Evolutionary conservation across 805 yeast genomes (phyloP).

Genomic region (Sugiyamaella mastotermitis): DNA sequence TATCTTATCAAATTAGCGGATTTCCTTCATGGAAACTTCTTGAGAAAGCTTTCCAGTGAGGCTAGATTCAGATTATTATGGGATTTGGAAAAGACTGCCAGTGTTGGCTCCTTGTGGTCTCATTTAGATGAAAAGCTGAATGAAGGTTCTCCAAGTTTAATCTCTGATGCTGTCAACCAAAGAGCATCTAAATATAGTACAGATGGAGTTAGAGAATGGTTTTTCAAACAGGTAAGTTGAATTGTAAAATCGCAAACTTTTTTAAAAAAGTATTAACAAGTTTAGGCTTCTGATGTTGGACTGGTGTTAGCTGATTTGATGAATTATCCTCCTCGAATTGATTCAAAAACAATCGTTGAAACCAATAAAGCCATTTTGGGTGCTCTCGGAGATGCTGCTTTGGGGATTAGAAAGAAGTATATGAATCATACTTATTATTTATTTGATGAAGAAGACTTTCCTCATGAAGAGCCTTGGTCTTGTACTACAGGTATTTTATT

Average conservation of each 20-base stretch:
- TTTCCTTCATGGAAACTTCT: constrained; percentile 43
- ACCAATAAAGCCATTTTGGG: constrained; percentile 14
- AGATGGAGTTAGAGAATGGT: too few species aligned
- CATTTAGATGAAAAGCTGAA: constrained; percentile 13
- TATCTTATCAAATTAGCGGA: constrained; percentile 40
- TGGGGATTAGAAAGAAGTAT: constrained; percentile 12
- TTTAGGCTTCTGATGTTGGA: too few species aligned
- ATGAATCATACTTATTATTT: constrained; percentile 16
- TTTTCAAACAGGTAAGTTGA: too few species aligned
- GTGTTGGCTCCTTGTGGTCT: constrained; percentile 42
- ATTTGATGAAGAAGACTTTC: constrained; percentile 5
- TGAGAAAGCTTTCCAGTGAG: constrained; percentile 29
- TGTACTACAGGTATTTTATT: constrained; percentile 19
- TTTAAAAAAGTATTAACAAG: too few species aligned
- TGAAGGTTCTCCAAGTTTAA: constrained; percentile 2
- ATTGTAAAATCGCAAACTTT: too few species aligned
- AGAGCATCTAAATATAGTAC: neutral
- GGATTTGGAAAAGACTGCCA: constrained; percentile 40
- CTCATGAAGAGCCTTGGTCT: constrained; percentile 26
- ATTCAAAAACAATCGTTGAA: constrained; percentile 14
- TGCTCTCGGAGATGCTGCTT: constrained; percentile 16
- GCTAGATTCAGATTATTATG: constrained; percentile 37
- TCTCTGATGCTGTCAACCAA: neutral
- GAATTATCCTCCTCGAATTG: too few species aligned
- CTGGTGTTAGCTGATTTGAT: too few species aligned